Evolutionary conservation across 108 stramenopile genomes (phyloP).

Genomic region (Nitzschia putrida): DNA sequence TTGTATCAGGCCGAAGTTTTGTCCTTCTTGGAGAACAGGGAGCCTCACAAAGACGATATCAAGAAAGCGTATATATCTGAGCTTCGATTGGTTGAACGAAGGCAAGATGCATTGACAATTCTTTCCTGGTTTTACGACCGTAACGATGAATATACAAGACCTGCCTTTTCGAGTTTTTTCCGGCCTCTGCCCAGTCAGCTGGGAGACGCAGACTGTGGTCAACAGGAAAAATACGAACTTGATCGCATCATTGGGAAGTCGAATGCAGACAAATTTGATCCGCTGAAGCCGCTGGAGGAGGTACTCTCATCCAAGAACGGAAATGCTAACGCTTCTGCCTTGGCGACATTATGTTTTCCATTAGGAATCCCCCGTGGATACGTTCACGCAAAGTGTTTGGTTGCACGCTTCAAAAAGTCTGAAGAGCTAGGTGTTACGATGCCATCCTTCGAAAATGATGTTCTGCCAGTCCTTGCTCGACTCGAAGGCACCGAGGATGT

Average conservation of each 20-base stretch:
- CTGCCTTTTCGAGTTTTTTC: conserved; percentile 64
- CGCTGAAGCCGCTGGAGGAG: conserved; percentile 57
- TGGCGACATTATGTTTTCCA: conserved; percentile 70
- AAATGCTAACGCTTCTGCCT: conserved; percentile 46
- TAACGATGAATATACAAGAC: conserved; percentile 40
- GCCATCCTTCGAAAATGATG: conserved; percentile 63
- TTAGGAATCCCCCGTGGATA: conserved; percentile 75
- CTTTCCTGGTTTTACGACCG: conserved; percentile 71
- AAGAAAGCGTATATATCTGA: conserved; percentile 36
- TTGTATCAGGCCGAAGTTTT: conserved; percentile 54
- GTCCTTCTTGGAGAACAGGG: conserved; percentile 28
- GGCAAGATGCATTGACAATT: conserved; percentile 73
- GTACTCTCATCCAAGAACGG: conserved; percentile 41
- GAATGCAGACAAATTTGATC: conserved; percentile 60
- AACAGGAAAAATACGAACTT: not conserved
- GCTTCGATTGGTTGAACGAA: conserved; percentile 59
- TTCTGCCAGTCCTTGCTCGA: conserved; percentile 61
- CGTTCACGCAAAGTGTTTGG: conserved; percentile 65
- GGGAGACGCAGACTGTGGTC: conserved; percentile 18
- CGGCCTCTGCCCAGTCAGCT: conserved; percentile 48
- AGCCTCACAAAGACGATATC: not conserved
- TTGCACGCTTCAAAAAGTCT: conserved; percentile 52
- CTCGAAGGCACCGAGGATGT: conserved; percentile 53
- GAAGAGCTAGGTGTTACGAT: conserved; percentile 34
- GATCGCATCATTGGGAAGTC: conserved; percentile 31